These are phyloP conservation scores for Aspergillus fumigatiaffinis DNA, from an alignment of 2,329 filamentous ascomycete species.

Conservation along the genomic window DNA sequence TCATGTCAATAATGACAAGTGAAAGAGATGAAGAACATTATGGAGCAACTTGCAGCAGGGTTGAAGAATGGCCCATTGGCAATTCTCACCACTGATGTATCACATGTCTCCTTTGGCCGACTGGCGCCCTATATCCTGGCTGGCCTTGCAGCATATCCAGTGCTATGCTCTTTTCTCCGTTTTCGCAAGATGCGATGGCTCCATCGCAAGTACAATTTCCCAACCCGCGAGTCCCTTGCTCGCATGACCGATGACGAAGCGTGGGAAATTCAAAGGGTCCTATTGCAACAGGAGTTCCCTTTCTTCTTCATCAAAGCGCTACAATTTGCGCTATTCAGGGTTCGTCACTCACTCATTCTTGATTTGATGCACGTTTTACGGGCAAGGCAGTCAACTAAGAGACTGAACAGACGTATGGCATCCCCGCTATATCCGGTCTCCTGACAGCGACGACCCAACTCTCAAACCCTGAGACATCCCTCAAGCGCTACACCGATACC, in stretches of 20 bases:
- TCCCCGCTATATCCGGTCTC: slow-evolving; percentile 51
- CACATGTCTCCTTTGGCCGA: slow-evolving; percentile 7
- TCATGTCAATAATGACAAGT: background rate
- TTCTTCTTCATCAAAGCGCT: slow-evolving; percentile 48
- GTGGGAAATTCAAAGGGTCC: slow-evolving; percentile 45
- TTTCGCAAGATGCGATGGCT: slow-evolving; percentile 35
- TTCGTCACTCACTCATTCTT: slow-evolving; percentile 18
- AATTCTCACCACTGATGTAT: background rate
- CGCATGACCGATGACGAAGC: slow-evolving; percentile 54
- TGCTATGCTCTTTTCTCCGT: slow-evolving; percentile 26
- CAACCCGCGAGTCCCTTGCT: slow-evolving; percentile 44
- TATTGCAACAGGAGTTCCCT: slow-evolving; percentile 55
- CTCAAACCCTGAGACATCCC: slow-evolving; percentile 41
- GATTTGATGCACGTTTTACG: background rate
- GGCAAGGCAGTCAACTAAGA: background rate
- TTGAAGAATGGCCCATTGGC: background rate
- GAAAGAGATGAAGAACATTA: background rate
- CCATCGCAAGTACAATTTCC: slow-evolving; percentile 42
- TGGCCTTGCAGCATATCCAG: slow-evolving; percentile 23
- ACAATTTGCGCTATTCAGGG: slow-evolving; percentile 58
- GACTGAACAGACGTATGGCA: slow-evolving; percentile 50
- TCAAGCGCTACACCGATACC: slow-evolving; percentile 54
- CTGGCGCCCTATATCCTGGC: slow-evolving; percentile 21
- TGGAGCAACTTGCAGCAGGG: background rate
- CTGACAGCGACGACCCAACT: slow-evolving; percentile 51